Base-by-base conservation (phyloP, 1,139 yeast species). In the Petasospora fabianii region DNA sequence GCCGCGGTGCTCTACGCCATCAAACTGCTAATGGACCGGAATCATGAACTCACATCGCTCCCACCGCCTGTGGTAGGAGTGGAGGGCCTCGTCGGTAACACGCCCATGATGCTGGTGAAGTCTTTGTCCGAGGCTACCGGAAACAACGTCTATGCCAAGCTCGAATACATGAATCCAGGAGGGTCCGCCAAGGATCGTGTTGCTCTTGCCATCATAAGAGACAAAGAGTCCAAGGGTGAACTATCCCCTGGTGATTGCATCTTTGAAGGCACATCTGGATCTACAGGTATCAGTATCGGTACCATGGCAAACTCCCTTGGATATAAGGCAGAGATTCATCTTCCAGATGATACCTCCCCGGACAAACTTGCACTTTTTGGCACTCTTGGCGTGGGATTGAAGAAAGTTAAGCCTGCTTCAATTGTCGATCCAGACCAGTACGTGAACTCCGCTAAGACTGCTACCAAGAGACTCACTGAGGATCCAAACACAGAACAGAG, bases 151-250 rank as follows among this genome's bases (percentile, higher is more conserved):
- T 85, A 80, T 54, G 97, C 95, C 41, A 92, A 92, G 58, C 63
- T 90, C 46, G 98, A 92, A 61, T 65, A 87, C 43, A 66, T 73
- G 53, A 92, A 92, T 55, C 97, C 97, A 1, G 98, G 95, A 16
- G 97, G 97, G 0, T 84, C 95, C 36, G 95, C 97, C 27, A 92
- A 92, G 57, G 98, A 92, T 57, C 68, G 98, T 39, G 95, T 92
- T 29, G 98, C 97, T 1, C 69, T 86, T 36, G 84, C 95, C 2
- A 84, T 92, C 50, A 82, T 90, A 24, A 65, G 76, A 39, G 75
- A 75, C 15, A 84, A 85, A 40, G 96, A 86, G 59, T 41, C 50
- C 11, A 48, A 55, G 31, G 94, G 92, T 0, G 59, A 67, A 12
- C 59, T 90, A 30, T 59, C 65, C 8, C 55, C 56, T 7, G 67